phyloP scores from a whole-genome alignment of 2,329 filamentous ascomycete species.

The Nigrospora oryzae region DNA sequence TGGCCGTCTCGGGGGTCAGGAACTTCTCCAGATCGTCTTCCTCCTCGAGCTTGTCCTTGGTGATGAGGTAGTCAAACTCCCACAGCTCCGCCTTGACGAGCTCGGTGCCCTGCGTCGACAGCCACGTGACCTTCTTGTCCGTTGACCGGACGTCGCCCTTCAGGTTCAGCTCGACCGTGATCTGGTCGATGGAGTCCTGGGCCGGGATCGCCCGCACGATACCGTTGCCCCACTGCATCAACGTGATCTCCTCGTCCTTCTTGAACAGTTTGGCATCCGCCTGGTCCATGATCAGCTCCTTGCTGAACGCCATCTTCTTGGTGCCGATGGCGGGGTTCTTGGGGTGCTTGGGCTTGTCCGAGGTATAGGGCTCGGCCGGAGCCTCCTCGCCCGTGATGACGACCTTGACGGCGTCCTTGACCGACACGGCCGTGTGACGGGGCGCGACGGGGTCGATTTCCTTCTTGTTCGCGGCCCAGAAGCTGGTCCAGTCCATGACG shows the following conservation, averaged over 20 bases:
- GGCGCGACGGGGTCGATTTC: constrained; percentile 71
- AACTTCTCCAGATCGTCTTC: constrained; percentile 81
- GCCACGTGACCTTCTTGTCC: constrained; percentile 94
- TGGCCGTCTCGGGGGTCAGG: constrained; percentile 68
- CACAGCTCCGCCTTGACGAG: constrained; percentile 78
- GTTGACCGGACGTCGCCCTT: constrained; percentile 92
- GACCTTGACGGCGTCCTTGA: constrained; percentile 64
- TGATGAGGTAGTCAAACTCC: constrained; percentile 92
- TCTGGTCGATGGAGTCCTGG: constrained; percentile 51
- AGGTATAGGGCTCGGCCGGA: constrained; percentile 51
- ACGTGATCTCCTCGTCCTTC: constrained; percentile 81
- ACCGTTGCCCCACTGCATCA: constrained; percentile 96
- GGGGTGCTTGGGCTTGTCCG: constrained; percentile 77
- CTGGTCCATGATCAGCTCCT: constrained; percentile 74
- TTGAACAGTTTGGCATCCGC: constrained; percentile 75
- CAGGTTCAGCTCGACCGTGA: constrained; percentile 82
- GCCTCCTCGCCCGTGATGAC: constrained; percentile 61
- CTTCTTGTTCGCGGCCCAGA: constrained; percentile 72
- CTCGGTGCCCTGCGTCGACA: constrained; percentile 66
- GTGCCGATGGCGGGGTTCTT: constrained; percentile 81
- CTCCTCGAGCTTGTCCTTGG: constrained; percentile 88
- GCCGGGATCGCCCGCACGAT: constrained; percentile 62
- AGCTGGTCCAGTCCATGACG: constrained; percentile 72
- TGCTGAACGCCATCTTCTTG: constrained; percentile 78
- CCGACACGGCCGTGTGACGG: constrained; percentile 64